Evolutionary conservation across 495 filamentous ascomycete species (phyloP).

Genomic region (Beverwykella pulmonaria): DNA sequence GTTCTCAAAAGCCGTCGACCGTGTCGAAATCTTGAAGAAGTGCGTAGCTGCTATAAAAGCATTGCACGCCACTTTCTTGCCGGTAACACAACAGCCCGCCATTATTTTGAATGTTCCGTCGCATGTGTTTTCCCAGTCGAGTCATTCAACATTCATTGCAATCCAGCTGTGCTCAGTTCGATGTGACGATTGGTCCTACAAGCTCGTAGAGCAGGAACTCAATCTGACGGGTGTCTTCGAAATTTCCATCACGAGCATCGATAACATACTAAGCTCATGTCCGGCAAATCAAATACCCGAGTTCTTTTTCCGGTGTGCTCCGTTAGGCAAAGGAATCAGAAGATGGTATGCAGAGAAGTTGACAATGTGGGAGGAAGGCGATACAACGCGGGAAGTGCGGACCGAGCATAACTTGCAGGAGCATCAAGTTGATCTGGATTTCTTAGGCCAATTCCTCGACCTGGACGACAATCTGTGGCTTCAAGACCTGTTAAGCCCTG

Average conservation of each 20-base stretch:
- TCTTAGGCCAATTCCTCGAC: constrained; percentile 16
- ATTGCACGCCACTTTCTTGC: constrained; percentile 10
- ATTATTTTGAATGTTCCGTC: constrained; percentile 7
- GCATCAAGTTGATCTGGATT: constrained; percentile 4
- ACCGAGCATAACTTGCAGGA: neutral
- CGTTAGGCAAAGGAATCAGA: constrained; percentile 2
- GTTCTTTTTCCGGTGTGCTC: constrained; percentile 3
- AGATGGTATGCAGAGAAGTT: constrained; percentile 12
- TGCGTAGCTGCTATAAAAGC: neutral
- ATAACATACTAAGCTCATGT: neutral
- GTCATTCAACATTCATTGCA: constrained; percentile 9
- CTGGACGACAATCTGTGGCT: constrained; percentile 25
- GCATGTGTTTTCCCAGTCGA: constrained; percentile 13
- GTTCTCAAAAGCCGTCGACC: neutral
- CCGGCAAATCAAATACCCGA: neutral
- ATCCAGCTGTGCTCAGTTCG: constrained; percentile 15
- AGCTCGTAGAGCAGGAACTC: neutral
- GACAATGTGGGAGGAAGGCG: neutral
- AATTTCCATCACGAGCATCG: neutral
- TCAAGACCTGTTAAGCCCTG: constrained; percentile 1
- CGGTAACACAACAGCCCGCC: neutral
- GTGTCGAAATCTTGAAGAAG: neutral
- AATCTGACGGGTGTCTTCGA: constrained; percentile 8
- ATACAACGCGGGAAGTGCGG: neutral
- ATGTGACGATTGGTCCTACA: constrained; percentile 12